Percentiles rank a stretch among this genome's conserved stretches.
These are phyloP conservation scores for Aspergillus diversus DNA, from an alignment of 495 filamentous ascomycete genomes.

Conservation along the genomic window DNA sequence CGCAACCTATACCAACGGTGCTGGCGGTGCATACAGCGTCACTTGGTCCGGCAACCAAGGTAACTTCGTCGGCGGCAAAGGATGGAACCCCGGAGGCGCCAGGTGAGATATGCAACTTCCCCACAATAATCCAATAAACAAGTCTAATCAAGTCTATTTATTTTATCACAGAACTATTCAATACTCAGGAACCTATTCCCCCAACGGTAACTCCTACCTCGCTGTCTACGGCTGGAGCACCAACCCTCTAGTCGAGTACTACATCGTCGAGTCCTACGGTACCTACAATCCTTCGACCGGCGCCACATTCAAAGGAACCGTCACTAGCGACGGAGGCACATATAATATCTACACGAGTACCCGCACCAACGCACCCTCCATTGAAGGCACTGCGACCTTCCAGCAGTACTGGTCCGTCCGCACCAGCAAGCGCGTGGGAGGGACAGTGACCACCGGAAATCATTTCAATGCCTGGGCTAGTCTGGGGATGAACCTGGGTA, in stretches of 20 bases:
- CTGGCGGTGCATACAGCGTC: slow-evolving; percentile 57
- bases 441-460: slow-evolving; percentile 55
- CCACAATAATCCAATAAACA: too few species aligned
- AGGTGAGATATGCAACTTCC: slow-evolving; percentile 31
- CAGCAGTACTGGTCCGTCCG: slow-evolving; percentile 67
- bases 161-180: slow-evolving; percentile 46
- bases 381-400: slow-evolving; percentile 62
- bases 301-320: slow-evolving; percentile 53
- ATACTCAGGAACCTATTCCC: slow-evolving; percentile 56
- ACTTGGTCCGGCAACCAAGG: slow-evolving; percentile 54
- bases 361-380: slow-evolving; percentile 62
- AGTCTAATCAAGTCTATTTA: neutral
- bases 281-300: slow-evolving; percentile 53
- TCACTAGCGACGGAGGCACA: slow-evolving; percentile 60
- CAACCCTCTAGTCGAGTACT: slow-evolving; percentile 65
- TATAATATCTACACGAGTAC: slow-evolving; percentile 67
- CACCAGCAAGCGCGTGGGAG: slow-evolving; percentile 52
- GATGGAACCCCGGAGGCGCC: slow-evolving; percentile 56
- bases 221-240: slow-evolving; percentile 65
- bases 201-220: slow-evolving; percentile 61
- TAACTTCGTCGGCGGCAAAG: slow-evolving; percentile 67
- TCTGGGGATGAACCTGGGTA: neutral
- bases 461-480: slow-evolving; percentile 66
- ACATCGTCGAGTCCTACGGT: slow-evolving; percentile 63
- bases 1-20: slow-evolving; percentile 61